Conservation (phyloP, 192 early-diverging fungal species). For the Entomortierella chlamydospora region DNA sequence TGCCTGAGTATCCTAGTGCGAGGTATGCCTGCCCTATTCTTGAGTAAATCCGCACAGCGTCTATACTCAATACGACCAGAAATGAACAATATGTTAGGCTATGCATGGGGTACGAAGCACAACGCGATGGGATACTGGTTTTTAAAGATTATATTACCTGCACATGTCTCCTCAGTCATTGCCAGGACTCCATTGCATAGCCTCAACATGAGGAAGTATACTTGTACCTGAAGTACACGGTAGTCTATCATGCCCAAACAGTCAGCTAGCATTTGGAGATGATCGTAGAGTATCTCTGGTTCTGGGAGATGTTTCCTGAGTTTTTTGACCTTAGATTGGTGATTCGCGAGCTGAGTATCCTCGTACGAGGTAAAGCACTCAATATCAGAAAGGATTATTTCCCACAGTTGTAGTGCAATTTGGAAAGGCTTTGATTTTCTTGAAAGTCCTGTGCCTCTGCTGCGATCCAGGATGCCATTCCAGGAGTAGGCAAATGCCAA, state of each 20-base stretch:
- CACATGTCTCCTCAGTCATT: constrained; percentile 22
- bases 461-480: constrained; percentile 62
- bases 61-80: constrained; percentile 38
- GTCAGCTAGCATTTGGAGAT: constrained; percentile 70
- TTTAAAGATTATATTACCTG: constrained; percentile 24
- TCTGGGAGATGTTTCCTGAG: constrained; percentile 56
- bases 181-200: constrained; percentile 64
- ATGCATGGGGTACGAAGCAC: no score
- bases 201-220: constrained; percentile 65
- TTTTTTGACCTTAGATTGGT: constrained; percentile 38
- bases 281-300: constrained; percentile 60
- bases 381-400: constrained; percentile 61
- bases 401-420: constrained; percentile 71
- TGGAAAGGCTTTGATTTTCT: constrained; percentile 57
- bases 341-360: background rate
- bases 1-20: constrained; percentile 79
- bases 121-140: no score
- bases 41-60: constrained; percentile 57
- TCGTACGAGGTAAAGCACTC: constrained; percentile 48
- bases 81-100: background rate
- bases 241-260: constrained; percentile 70
- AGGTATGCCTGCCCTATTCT: constrained; percentile 69
- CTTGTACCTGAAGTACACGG: constrained; percentile 63
- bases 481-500: constrained; percentile 70
- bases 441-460: constrained; percentile 28